Evolutionary conservation across 139 green algal species (phyloP).

Genomic region (Coelastrella sp.): DNA sequence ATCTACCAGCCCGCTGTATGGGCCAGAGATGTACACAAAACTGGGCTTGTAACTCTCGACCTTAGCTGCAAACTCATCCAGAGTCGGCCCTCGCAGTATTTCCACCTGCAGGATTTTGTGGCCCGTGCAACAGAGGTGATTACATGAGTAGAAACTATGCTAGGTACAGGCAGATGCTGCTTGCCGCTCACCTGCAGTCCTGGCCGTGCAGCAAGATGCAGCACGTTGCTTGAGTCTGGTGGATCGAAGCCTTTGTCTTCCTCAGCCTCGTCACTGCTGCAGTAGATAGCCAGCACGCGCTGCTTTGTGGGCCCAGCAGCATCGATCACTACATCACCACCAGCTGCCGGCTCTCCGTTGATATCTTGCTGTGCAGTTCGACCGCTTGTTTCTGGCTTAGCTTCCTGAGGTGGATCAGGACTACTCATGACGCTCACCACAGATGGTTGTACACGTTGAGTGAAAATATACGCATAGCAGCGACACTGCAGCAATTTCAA

Average conservation of each 20-base stretch:
- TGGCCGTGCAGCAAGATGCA: background rate
- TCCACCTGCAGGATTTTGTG: slow-evolving; percentile 71
- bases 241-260: slow-evolving; percentile 43
- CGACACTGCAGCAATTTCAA: too few species aligned
- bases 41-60: slow-evolving; percentile 60
- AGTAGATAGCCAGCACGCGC: slow-evolving; percentile 45
- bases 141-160: too few species aligned
- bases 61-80: slow-evolving; percentile 56
- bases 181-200: slow-evolving; percentile 22
- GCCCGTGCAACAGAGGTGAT: too few species aligned
- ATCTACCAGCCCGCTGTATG: slow-evolving; percentile 14
- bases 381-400: background rate
- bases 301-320: background rate
- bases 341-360: background rate
- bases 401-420: background rate
- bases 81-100: slow-evolving; percentile 55
- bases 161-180: slow-evolving; percentile 15
- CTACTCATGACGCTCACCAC: slow-evolving; percentile 5
- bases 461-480: background rate
- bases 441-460: background rate
- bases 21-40: slow-evolving; percentile 69
- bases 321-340: background rate
- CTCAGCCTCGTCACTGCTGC: slow-evolving; percentile 3
- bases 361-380: background rate
- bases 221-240: slow-evolving; percentile 22